Conservation (phyloP, 257 asterid genomes). For the Gynochthodes officinalis region DNA sequence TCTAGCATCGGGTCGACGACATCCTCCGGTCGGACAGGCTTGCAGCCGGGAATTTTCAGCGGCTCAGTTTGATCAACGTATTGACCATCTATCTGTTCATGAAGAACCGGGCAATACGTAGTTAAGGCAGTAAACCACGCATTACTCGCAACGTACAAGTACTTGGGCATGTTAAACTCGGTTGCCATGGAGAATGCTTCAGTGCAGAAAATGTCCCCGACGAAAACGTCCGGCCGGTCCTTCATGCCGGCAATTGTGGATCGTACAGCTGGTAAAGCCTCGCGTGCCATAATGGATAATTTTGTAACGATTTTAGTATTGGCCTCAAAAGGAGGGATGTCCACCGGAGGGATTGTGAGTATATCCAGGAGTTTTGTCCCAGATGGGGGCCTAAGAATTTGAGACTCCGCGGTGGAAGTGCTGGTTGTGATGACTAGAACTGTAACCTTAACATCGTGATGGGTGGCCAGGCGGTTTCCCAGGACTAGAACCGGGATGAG, state of each 20-base stretch:
- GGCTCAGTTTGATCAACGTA: slow-evolving; percentile 39
- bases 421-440: slow-evolving; percentile 34
- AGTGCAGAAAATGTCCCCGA: slow-evolving; percentile 52
- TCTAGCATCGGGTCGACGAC: slow-evolving; percentile 62
- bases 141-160: slow-evolving; percentile 33
- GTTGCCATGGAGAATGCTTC: slow-evolving; percentile 43
- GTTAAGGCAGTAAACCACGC: slow-evolving; percentile 56
- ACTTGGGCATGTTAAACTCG: slow-evolving; percentile 50
- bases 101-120: slow-evolving; percentile 48
- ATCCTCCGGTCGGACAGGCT: slow-evolving; percentile 63
- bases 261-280: slow-evolving; percentile 40
- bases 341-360: slow-evolving; percentile 39
- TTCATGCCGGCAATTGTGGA: slow-evolving; percentile 38
- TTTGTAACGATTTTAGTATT: slow-evolving; percentile 39
- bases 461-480: slow-evolving; percentile 52
- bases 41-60: slow-evolving; percentile 60
- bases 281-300: slow-evolving; percentile 40
- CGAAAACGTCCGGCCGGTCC: slow-evolving; percentile 45
- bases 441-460: slow-evolving; percentile 40
- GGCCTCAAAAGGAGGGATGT: slow-evolving; percentile 43
- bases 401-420: slow-evolving; percentile 34
- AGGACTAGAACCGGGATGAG: slow-evolving; percentile 51
- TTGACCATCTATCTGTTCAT: slow-evolving; percentile 41
- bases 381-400: slow-evolving; percentile 23
- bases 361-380: slow-evolving; percentile 18